Evolutionary conservation across 2,329 filamentous ascomycete genomes (phyloP).

Genomic region (Fusarium nisikadoi): DNA sequence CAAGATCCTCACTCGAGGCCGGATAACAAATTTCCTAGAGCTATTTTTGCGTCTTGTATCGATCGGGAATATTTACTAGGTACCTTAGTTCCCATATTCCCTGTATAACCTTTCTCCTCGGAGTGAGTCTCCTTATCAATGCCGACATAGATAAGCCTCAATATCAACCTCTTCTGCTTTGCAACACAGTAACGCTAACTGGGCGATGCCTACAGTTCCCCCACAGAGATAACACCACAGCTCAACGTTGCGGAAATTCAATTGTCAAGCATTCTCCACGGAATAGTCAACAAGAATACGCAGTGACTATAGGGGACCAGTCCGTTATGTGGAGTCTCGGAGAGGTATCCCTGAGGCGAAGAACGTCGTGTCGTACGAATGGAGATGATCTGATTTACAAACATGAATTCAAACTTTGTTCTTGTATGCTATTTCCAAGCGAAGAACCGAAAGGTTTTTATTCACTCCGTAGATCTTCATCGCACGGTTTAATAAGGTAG

Average conservation of each 20-base stretch:
- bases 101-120: constrained; percentile 33
- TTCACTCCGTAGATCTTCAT: neutral
- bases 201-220: constrained; percentile 4
- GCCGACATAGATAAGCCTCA: constrained; percentile 30
- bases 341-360: neutral
- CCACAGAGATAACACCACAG: constrained; percentile 25
- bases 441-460: neutral
- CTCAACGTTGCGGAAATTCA: constrained; percentile 5
- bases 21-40: neutral
- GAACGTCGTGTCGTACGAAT: constrained; percentile 11
- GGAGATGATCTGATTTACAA: constrained; percentile 22
- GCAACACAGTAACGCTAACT: constrained; percentile 21
- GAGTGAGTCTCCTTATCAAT: constrained; percentile 28
- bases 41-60: constrained; percentile 11
- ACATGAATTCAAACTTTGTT: neutral
- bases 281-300: neutral
- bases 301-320: neutral
- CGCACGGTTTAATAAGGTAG: neutral
- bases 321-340: neutral
- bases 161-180: constrained; percentile 9
- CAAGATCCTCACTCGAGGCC: neutral
- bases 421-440: neutral
- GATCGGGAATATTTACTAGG: constrained; percentile 18
- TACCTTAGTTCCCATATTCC: constrained; percentile 5
- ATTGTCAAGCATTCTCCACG: constrained; percentile 9